These are phyloP conservation scores for Plasmodium falciparum DNA, from an alignment of 169 alveolate genomes.

Conservation along the genomic window DNA sequence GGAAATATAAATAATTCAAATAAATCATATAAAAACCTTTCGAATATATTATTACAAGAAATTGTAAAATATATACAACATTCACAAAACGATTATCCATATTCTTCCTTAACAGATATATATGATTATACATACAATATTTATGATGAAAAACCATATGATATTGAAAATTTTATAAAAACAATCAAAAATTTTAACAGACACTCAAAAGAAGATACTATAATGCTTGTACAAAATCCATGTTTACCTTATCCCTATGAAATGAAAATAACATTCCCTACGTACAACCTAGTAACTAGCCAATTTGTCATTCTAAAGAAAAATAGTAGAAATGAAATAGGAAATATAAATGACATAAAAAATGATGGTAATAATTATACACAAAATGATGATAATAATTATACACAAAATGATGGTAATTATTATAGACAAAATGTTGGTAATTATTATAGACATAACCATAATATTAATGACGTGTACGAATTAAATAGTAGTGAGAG, in stretches of 20 bases:
- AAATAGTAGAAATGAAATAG: background rate
- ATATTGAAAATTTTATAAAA: background rate
- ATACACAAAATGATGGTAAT: background rate
- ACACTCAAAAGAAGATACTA: background rate
- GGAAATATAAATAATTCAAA: background rate
- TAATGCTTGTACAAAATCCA: background rate
- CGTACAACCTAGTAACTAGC: constrained; percentile 1
- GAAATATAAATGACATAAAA: too few relatives aligned
- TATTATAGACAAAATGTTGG: too few relatives aligned
- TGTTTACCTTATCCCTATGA: constrained; percentile 1
- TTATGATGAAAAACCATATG: background rate
- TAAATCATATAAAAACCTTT: background rate
- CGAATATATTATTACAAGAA: background rate
- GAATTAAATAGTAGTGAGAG: background rate
- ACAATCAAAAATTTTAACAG: constrained; percentile 1
- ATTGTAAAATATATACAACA: background rate
- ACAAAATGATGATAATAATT: too few relatives aligned
- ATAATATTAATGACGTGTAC: background rate
- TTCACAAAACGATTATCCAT: background rate
- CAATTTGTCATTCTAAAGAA: background rate
- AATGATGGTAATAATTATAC: background rate
- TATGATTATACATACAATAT: constrained; percentile 4
- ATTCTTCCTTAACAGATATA: background rate
- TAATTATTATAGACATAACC: background rate
- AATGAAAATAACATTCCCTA: background rate